Percentiles rank a stretch among this genome's conserved stretches.
Conservation (phyloP, 495 filamentous ascomycete species). For the Aspergillus kassunensis region DNA sequence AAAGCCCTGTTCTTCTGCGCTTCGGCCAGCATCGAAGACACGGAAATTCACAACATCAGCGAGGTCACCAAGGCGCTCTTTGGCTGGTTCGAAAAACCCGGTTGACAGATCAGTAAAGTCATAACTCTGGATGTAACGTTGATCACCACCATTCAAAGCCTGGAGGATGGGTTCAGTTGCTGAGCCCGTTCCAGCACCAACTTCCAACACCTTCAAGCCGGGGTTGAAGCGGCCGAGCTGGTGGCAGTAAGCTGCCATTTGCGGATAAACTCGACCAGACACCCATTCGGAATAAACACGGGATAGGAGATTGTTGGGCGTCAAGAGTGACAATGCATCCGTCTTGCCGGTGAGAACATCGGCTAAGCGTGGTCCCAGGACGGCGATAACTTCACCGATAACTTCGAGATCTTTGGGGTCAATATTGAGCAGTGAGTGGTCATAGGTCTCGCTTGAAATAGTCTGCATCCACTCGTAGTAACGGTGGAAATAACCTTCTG, state of each 20-base stretch:
- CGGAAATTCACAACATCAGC: slow-evolving; percentile 10
- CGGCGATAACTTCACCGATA: slow-evolving; percentile 2
- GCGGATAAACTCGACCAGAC: background rate
- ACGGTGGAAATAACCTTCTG: background rate
- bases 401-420: slow-evolving; percentile 1
- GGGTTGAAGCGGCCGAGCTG: slow-evolving; percentile 6
- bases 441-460: background rate
- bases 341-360: slow-evolving; percentile 6
- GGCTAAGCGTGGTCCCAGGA: slow-evolving; percentile 1
- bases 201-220: slow-evolving; percentile 3
- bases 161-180: slow-evolving; percentile 6
- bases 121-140: background rate
- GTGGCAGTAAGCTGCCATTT: slow-evolving; percentile 7
- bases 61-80: slow-evolving; percentile 5
- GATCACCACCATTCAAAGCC: slow-evolving; percentile 1
- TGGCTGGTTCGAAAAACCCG: slow-evolving; percentile 11
- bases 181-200: slow-evolving; percentile 7
- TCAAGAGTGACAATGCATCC: slow-evolving; percentile 3
- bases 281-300: slow-evolving; percentile 7
- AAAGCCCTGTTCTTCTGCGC: slow-evolving; percentile 8
- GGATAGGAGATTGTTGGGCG: slow-evolving; percentile 1
- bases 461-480: slow-evolving; percentile 9
- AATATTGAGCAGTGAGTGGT: background rate
- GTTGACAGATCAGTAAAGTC: slow-evolving; percentile 10
- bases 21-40: slow-evolving; percentile 4